A percentile compares a stretch with the other conserved stretches of the same genome.
phyloP scores from a whole-genome alignment of 208 protist genomes.

The Vickermania ingenoplastis region DNA sequence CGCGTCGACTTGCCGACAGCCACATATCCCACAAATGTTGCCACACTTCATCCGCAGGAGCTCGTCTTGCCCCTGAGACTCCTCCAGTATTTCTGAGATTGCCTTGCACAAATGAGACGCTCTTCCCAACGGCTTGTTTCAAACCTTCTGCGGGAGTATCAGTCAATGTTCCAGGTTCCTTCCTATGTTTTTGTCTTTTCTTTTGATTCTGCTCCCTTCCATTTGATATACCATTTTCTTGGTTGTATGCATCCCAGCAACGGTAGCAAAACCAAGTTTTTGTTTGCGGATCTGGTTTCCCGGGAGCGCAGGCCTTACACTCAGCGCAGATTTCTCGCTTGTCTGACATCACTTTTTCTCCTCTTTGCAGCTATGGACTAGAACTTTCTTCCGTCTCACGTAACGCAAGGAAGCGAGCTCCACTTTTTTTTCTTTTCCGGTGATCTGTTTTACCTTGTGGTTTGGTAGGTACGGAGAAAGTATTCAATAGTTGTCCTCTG shows the following conservation, averaged over 20 bases:
- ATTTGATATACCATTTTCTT: not conserved
- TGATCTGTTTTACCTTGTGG: not conserved
- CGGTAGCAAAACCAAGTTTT: constrained; percentile 46
- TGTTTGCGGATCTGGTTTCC: constrained; percentile 25
- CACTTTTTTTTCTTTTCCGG: not conserved
- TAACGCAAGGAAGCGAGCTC: not conserved
- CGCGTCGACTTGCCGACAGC: not conserved
- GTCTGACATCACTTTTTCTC: constrained; percentile 10
- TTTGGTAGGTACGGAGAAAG: too few relatives aligned
- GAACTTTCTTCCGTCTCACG: not conserved
- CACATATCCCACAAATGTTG: constrained; percentile 16
- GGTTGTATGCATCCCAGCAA: constrained; percentile 27
- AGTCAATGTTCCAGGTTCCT: not conserved
- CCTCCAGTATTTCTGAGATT: too few relatives aligned
- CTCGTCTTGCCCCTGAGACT: too few relatives aligned
- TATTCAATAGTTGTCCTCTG: constrained; percentile 6
- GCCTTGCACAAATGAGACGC: too few relatives aligned
- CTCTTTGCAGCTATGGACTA: not conserved
- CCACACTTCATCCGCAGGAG: constrained; percentile 16
- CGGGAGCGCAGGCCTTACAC: constrained; percentile 52
- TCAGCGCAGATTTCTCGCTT: constrained; percentile 31
- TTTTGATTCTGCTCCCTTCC: not conserved
- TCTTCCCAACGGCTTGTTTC: too few relatives aligned
- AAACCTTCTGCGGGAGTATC: constrained; percentile 1
- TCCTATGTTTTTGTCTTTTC: constrained; percentile 1